A percentile compares a stretch with the other conserved stretches of the same genome.
Conservation (phyloP, 1,139 yeast genomes). For the Meyerozyma carpophila region DNA sequence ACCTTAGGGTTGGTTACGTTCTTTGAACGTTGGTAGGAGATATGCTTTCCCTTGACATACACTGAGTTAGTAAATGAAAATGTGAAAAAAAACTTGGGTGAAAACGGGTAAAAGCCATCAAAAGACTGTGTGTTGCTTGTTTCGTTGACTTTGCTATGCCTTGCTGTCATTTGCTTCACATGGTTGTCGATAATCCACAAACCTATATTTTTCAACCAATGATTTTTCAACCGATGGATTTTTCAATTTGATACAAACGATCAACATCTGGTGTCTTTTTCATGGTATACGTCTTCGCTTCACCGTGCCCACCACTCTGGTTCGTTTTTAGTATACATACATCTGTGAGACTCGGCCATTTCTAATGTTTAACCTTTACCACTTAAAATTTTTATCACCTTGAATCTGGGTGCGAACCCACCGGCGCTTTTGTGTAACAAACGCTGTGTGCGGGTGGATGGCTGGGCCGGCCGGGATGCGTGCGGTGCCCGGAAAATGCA, state of each 20-base stretch:
- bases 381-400: slow-evolving; percentile 1
- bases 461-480: background rate
- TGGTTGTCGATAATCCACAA: background rate
- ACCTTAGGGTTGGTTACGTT: slow-evolving; percentile 97
- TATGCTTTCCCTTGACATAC: slow-evolving; percentile 99
- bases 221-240: background rate
- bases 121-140: background rate
- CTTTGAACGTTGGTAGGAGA: slow-evolving; percentile 99
- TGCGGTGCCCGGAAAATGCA: background rate
- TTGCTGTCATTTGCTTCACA: background rate
- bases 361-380: slow-evolving; percentile 13
- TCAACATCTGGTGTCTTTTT: background rate
- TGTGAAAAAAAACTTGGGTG: background rate
- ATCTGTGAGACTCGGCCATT: slow-evolving; percentile 98
- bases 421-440: slow-evolving; percentile 1
- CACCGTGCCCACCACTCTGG: background rate
- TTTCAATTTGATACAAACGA: background rate
- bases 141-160: background rate
- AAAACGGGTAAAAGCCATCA: background rate
- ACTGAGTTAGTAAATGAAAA: slow-evolving; percentile 55
- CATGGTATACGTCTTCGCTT: background rate
- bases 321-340: slow-evolving; percentile 44
- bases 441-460: background rate
- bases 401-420: slow-evolving; percentile 1
- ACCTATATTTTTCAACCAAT: background rate